Conservation (phyloP, 176 grass and related monocot genomes). For the Oryza australiensis region DNA sequence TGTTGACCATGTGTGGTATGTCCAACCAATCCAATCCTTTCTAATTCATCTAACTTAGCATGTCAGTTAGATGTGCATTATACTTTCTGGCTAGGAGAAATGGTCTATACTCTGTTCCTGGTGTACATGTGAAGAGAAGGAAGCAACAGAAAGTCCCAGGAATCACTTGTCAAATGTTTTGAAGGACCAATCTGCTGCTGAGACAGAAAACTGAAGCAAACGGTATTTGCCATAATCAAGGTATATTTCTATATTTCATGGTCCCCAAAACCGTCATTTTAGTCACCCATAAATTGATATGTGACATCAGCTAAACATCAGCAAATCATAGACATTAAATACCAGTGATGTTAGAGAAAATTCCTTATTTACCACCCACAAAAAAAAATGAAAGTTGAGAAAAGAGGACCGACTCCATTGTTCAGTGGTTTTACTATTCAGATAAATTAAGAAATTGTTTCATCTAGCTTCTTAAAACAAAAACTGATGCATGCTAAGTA, state of each 20-base stretch:
- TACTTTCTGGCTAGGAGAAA: conserved; percentile 10
- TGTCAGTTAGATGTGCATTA: neutral
- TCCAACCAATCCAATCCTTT: neutral
- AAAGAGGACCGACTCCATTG: neutral
- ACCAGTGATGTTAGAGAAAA: neutral
- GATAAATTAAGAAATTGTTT: neutral
- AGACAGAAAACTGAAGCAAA: conserved; percentile 2
- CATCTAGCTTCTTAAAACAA: conserved; percentile 1
- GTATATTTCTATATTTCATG: neutral
- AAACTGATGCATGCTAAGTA: neutral
- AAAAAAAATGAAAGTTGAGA: neutral
- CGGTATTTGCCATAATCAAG: conserved; percentile 15
- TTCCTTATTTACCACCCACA: neutral
- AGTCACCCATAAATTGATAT: neutral
- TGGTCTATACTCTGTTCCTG: neutral
- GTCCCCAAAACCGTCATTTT: neutral
- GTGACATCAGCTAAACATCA: neutral
- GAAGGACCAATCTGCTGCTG: neutral
- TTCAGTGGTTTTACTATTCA: neutral
- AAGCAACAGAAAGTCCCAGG: neutral
- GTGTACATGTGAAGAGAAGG: conserved; percentile 1
- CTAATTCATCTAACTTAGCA: neutral
- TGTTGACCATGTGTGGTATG: neutral
- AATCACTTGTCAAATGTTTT: neutral
- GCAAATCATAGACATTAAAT: neutral